Percentiles rank a stretch among this genome's conserved stretches.
phyloP scores from a whole-genome alignment of 116 monocot genomes.

The Iris pallida region DNA sequence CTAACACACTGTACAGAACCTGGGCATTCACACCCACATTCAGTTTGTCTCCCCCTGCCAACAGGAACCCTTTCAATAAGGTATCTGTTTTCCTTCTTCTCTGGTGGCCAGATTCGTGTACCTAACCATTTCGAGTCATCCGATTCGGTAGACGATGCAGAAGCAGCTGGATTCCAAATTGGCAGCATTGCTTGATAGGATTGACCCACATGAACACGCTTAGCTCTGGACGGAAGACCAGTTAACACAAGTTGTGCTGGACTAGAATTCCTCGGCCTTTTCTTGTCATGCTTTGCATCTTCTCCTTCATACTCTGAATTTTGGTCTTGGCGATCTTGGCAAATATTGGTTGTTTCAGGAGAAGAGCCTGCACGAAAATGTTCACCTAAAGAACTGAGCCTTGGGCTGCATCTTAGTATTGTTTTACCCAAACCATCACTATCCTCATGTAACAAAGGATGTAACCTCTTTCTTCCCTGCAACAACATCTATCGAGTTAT shows the following conservation, averaged over 20 bases:
- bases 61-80: slow-evolving; percentile 7
- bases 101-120: slow-evolving; percentile 59
- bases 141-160: slow-evolving; percentile 18
- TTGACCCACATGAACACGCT: slow-evolving; percentile 22
- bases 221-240: no score
- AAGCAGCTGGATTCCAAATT: slow-evolving; percentile 25
- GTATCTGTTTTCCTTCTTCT: slow-evolving; percentile 12
- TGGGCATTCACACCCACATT: slow-evolving; percentile 35
- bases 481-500: no score
- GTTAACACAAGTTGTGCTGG: not conserved
- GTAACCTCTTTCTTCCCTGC: no score
- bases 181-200: slow-evolving; percentile 41
- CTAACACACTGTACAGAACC: slow-evolving; percentile 64
- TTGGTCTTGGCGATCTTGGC: slow-evolving; percentile 8
- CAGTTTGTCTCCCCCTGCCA: slow-evolving; percentile 43
- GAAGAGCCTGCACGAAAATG: slow-evolving; percentile 11
- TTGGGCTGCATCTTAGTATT: slow-evolving; percentile 19
- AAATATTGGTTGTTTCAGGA: slow-evolving; percentile 9
- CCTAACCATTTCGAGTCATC: slow-evolving; percentile 61
- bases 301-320: not conserved
- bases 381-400: slow-evolving; percentile 13
- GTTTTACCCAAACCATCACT: no score
- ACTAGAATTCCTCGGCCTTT: slow-evolving; percentile 1
- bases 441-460: no score
- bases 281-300: not conserved